Conservation (phyloP, 192 early-diverging fungal species). For the Podila minutissima region DNA sequence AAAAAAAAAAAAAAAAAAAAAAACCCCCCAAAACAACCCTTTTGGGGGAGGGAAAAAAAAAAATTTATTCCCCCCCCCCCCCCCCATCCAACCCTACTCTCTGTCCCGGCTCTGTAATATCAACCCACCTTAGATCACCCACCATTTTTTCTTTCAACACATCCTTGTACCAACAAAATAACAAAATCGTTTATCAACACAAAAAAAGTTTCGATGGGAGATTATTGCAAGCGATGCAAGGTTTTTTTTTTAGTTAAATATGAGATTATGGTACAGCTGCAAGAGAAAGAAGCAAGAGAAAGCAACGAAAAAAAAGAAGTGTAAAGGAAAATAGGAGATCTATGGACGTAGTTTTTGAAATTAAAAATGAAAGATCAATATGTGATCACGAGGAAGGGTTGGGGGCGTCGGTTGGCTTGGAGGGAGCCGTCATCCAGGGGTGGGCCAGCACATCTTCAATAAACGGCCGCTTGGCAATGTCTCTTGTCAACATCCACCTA, state of each 20-base stretch:
- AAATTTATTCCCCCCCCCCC: too few relatives aligned
- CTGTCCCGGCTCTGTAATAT: too few relatives aligned
- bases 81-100: too few relatives aligned
- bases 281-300: neutral
- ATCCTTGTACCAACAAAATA: too few relatives aligned
- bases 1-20: slow-evolving; percentile 24
- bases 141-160: too few relatives aligned
- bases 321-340: neutral
- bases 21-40: too few relatives aligned
- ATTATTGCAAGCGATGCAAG: neutral
- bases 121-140: too few relatives aligned
- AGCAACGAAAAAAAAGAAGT: neutral
- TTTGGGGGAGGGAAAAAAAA: neutral
- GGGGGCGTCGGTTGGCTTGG: slow-evolving; percentile 9
- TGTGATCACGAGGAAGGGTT: neutral
- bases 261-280: neutral
- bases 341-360: neutral
- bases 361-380: neutral
- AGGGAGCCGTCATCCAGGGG: slow-evolving; percentile 66
- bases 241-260: neutral
- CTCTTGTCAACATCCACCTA: slow-evolving; percentile 77
- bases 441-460: slow-evolving; percentile 81
- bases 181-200: too few relatives aligned
- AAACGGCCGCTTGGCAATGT: slow-evolving; percentile 75
- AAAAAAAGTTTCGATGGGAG: neutral